Percentiles rank a stretch among this genome's conserved stretches.
Conservation (phyloP, 306 rosid species). For the Hippophae tibetana region DNA sequence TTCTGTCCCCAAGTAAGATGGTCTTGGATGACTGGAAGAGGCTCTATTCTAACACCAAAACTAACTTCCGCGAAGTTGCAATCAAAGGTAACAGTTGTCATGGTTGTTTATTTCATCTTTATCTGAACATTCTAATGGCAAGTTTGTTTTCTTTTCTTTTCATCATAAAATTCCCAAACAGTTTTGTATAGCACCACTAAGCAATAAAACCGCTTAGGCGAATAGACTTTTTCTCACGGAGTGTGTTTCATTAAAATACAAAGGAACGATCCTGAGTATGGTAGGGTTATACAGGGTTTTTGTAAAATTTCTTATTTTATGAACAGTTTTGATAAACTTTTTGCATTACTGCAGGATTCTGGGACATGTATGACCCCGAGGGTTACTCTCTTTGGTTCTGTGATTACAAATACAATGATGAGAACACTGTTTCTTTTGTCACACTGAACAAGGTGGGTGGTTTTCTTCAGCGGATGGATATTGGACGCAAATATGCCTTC, state of each 20-base stretch:
- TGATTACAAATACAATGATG: constrained; percentile 78
- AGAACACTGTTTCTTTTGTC: constrained; percentile 74
- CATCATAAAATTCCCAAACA: background rate
- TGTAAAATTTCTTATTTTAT: too few relatives aligned
- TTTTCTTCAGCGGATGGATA: constrained; percentile 83
- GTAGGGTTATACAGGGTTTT: too few relatives aligned
- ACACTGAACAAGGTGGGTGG: constrained; percentile 79
- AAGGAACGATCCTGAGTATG: too few relatives aligned
- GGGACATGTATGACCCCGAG: constrained; percentile 96
- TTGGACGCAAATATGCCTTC: constrained; percentile 79
- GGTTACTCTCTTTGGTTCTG: constrained; percentile 93
- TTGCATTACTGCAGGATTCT: constrained; percentile 48
- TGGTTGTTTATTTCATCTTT: background rate
- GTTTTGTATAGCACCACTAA: too few relatives aligned
- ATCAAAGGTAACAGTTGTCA: constrained; percentile 47
- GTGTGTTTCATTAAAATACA: too few relatives aligned
- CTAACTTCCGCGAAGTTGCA: constrained; percentile 93
- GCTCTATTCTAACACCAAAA: constrained; percentile 82
- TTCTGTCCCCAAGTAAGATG: constrained; percentile 86
- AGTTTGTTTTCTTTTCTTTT: background rate
- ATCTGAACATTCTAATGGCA: background rate
- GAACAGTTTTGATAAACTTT: background rate
- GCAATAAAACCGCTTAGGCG: too few relatives aligned
- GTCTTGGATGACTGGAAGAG: constrained; percentile 88
- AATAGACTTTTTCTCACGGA: too few relatives aligned